Base-by-base conservation (phyloP, 148 eudicot species). In the Rheum nobile region DNA sequence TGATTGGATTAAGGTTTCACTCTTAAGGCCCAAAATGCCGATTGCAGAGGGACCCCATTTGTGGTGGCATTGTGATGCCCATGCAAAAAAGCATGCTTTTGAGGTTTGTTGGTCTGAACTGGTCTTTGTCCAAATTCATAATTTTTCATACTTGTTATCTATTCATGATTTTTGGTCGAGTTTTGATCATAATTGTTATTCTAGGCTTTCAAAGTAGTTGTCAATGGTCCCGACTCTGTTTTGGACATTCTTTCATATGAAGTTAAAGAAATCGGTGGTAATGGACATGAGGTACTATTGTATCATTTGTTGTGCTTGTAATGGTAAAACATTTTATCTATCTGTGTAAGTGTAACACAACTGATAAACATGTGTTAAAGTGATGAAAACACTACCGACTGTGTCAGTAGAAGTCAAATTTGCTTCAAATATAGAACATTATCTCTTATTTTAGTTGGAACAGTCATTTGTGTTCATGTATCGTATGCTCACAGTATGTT, bases 161-260 rank as follows among this genome's bases (percentile, higher is more conserved):
- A 50, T n/a, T 76, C 55, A 8, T 29, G 41, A 65, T 32, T 65
- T n/a, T 63, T 28, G 6, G 10, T 0, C 16, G 39, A 65, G 13
- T 16, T 17, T 16, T 31, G 31, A 26, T 6, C 11, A 29, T 37
- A 54, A 8, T 37, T 67, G 17, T 34, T 73, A 42, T 34, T 32
- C 39, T 73, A 95, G 97, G 97, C 97, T 32, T 96, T 96, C 85
- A 96, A 90, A 80, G 37, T 78, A 26, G 32, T 96, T 42, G 94
- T 96, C 59, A 86, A 80, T 50, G 99, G 92, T 75, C 99, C 99
- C 17, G 97, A 92, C 78, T 80, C 97, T 12, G 81, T 92, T 29
- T 85, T 96, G 77, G 92, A 87, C 86, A 37, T 82, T 50, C 94
- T 96, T 71, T 87, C 94, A 22, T 90, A 90, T 78, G 99, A 92